Evolutionary conservation across 2,329 filamentous ascomycete genomes (phyloP).

Genomic region (Coleophoma crateriformis): DNA sequence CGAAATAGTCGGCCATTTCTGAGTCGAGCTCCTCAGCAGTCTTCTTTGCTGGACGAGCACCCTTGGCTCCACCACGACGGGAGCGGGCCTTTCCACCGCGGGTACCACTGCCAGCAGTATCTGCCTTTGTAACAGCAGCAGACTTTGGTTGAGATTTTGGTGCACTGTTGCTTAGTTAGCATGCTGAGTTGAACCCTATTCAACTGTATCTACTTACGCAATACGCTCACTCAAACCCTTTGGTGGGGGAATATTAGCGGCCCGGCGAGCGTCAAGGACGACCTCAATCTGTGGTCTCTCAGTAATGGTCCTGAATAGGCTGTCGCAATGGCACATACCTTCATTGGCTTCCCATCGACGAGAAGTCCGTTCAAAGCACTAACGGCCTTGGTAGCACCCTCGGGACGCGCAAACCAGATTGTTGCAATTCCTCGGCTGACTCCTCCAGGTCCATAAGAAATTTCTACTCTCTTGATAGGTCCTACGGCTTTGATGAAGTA

Average conservation of each 20-base stretch:
- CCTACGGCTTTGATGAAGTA: slow-evolving; percentile 89
- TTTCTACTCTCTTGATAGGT: slow-evolving; percentile 82
- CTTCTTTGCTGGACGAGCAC: slow-evolving; percentile 70
- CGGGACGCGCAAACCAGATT: slow-evolving; percentile 76
- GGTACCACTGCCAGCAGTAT: slow-evolving; percentile 46
- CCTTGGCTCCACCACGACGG: slow-evolving; percentile 47
- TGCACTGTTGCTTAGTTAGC: slow-evolving; percentile 36
- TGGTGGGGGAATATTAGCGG: slow-evolving; percentile 61
- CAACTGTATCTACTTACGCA: slow-evolving; percentile 45
- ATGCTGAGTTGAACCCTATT: too few species aligned
- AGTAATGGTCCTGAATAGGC: slow-evolving; percentile 6
- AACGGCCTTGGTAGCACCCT: slow-evolving; percentile 80
- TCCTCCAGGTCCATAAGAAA: slow-evolving; percentile 90
- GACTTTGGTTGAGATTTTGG: slow-evolving; percentile 76
- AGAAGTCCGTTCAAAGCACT: slow-evolving; percentile 80
- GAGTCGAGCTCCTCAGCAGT: slow-evolving; percentile 92
- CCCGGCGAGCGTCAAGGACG: slow-evolving; percentile 71
- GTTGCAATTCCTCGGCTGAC: slow-evolving; percentile 89
- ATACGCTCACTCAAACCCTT: slow-evolving; percentile 81
- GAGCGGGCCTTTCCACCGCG: slow-evolving; percentile 18
- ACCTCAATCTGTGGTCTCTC: slow-evolving; percentile 68
- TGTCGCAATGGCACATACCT: slow-evolving; percentile 48
- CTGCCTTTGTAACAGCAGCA: slow-evolving; percentile 70
- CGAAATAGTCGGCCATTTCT: slow-evolving; percentile 96
- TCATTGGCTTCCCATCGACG: slow-evolving; percentile 86